phyloP scores from a whole-genome alignment of 257 asterid genomes.

The Verbascum thapsus region DNA sequence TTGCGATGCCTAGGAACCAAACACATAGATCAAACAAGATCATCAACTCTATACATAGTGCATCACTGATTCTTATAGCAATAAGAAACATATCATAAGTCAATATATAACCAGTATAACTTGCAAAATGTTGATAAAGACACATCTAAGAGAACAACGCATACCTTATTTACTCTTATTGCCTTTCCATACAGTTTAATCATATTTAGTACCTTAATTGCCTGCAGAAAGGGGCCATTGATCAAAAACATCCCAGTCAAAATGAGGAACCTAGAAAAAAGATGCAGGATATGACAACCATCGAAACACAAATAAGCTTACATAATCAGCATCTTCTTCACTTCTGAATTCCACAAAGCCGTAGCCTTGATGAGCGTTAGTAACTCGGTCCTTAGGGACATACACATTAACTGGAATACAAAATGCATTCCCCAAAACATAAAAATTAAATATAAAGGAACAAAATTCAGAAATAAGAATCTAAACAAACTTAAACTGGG shows the following conservation, averaged over 20 bases:
- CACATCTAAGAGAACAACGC: background rate
- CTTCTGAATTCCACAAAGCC: conserved; percentile 95
- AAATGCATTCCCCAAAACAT: conserved; percentile 14
- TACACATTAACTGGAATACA: conserved; percentile 74
- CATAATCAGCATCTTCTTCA: conserved; percentile 99
- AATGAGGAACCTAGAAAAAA: conserved; percentile 1
- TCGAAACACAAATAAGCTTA: conserved; percentile 34
- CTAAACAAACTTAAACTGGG: too few relatives aligned
- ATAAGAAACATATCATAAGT: background rate
- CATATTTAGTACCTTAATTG: conserved; percentile 93
- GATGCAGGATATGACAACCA: background rate
- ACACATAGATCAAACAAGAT: conserved; percentile 6
- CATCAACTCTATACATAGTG: background rate
- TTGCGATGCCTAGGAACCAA: conserved; percentile 78
- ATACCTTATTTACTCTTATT: conserved; percentile 89
- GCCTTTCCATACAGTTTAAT: conserved; percentile 86
- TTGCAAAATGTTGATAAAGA: conserved; percentile 2
- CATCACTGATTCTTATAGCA: background rate
- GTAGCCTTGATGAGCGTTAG: conserved; percentile 92
- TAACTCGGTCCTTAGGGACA: conserved; percentile 96
- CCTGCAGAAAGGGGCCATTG: conserved; percentile 48
- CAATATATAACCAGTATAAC: conserved; percentile 13
- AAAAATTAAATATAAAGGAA: conserved; percentile 2
- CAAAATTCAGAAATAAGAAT: background rate
- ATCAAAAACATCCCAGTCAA: conserved; percentile 22